These are phyloP conservation scores for Tritrichomonas musculus DNA, from an alignment of 208 protist genomes.

Conservation along the genomic window DNA sequence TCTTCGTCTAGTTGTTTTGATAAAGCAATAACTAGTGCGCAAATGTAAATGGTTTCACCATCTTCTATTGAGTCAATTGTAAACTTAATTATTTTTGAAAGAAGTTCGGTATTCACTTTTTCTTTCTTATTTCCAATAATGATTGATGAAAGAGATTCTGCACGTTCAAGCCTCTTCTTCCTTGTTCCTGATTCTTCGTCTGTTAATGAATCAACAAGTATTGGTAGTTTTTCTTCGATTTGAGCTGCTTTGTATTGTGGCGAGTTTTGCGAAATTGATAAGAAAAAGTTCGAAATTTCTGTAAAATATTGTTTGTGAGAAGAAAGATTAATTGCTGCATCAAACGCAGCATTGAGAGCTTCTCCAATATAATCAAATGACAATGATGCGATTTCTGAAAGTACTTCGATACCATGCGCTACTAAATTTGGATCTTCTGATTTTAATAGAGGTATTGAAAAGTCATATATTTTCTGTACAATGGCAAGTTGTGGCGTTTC, in stretches of 20 bases:
- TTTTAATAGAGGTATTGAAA: not conserved
- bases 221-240: not conserved
- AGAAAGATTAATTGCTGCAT: not conserved
- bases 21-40: not conserved
- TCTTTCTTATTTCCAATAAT: too few relatives aligned
- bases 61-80: not conserved
- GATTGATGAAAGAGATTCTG: not conserved
- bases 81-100: not conserved
- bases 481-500: not conserved
- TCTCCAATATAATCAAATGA: not conserved
- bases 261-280: not conserved
- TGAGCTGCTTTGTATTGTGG: not conserved
- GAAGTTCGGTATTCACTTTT: not conserved
- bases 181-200: not conserved
- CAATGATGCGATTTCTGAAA: not conserved
- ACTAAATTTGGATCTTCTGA: too few relatives aligned
- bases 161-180: not conserved
- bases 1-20: not conserved
- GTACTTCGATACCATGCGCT: not conserved
- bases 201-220: not conserved
- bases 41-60: not conserved
- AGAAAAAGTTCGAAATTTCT: not conserved
- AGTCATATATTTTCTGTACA: not conserved
- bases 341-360: not conserved
- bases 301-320: not conserved